Conservation (phyloP, 345 rosid genomes). For the Conringia planisiliqua region DNA sequence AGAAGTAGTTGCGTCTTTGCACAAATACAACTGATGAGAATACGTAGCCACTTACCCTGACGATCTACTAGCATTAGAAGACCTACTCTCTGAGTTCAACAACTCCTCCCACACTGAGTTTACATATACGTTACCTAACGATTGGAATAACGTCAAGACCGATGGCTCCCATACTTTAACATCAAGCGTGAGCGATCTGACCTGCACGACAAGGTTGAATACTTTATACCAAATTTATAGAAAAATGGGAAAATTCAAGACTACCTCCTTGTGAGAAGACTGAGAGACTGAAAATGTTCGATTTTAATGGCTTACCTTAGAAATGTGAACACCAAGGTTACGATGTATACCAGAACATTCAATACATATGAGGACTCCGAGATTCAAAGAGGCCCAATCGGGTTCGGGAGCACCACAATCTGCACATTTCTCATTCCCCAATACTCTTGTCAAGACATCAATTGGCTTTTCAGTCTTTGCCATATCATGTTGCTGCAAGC, state of each 20-base stretch:
- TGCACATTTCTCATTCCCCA: constrained; percentile 72
- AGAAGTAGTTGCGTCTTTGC: neutral
- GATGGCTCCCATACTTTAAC: constrained; percentile 87
- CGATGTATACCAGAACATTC: constrained; percentile 84
- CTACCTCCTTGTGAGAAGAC: neutral
- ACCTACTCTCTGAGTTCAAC: constrained; percentile 39
- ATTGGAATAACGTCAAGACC: constrained; percentile 63
- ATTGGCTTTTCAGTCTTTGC: constrained; percentile 56
- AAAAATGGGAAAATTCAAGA: neutral
- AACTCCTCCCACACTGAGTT: constrained; percentile 85
- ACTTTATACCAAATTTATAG: neutral
- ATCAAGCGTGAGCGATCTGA: constrained; percentile 74
- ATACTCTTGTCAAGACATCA: constrained; percentile 53
- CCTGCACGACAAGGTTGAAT: constrained; percentile 42
- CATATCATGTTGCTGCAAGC: constrained; percentile 42
- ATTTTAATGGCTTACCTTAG: constrained; percentile 50
- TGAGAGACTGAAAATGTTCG: neutral
- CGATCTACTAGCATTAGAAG: constrained; percentile 36
- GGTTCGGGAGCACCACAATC: constrained; percentile 82
- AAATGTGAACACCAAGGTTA: constrained; percentile 78
- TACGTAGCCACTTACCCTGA: constrained; percentile 42
- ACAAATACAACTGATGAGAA: constrained; percentile 8
- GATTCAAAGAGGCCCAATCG: constrained; percentile 84
- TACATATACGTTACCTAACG: constrained; percentile 63
- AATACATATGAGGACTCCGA: constrained; percentile 73